These are phyloP conservation scores for Leptographium lundbergii DNA, from an alignment of 2,329 filamentous ascomycete species.

Conservation along the genomic window DNA sequence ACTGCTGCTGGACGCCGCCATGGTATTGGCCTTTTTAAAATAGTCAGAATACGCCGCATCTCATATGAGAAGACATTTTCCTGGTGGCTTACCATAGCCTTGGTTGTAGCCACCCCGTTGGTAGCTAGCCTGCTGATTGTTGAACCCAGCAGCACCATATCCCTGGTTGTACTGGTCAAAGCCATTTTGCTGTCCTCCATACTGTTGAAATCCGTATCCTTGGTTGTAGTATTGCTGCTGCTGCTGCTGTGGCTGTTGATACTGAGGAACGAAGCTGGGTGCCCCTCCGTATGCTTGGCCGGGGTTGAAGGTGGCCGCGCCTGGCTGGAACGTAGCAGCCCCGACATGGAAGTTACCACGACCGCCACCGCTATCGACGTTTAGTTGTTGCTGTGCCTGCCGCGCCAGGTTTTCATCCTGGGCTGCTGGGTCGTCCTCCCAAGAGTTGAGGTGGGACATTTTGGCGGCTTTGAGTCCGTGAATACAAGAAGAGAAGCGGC, in stretches of 20 bases:
- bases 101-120: slow-evolving; percentile 28
- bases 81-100: slow-evolving; percentile 25
- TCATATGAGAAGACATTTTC: background rate
- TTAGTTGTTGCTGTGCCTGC: slow-evolving; percentile 64
- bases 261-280: slow-evolving; percentile 26
- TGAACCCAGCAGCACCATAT: slow-evolving; percentile 9
- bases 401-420: slow-evolving; percentile 69
- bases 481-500: background rate
- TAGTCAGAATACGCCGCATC: background rate
- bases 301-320: slow-evolving; percentile 50
- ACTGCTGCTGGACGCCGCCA: slow-evolving; percentile 25
- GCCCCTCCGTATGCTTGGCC: slow-evolving; percentile 48
- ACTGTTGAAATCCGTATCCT: slow-evolving; percentile 24
- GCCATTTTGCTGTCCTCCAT: slow-evolving; percentile 28
- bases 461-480: background rate
- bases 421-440: slow-evolving; percentile 76
- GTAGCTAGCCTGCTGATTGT: slow-evolving; percentile 25
- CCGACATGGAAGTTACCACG: slow-evolving; percentile 45
- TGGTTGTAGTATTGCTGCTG: slow-evolving; percentile 10
- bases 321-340: slow-evolving; percentile 60
- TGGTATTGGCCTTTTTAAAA: slow-evolving; percentile 17
- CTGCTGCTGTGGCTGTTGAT: slow-evolving; percentile 13
- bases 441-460: slow-evolving; percentile 69
- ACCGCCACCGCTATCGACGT: slow-evolving; percentile 38
- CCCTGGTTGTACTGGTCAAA: slow-evolving; percentile 34